A percentile compares a stretch with the other conserved stretches of the same genome.
Evolutionary conservation across 306 rosid genomes (phyloP).

Genomic region (Quercus ilex): DNA sequence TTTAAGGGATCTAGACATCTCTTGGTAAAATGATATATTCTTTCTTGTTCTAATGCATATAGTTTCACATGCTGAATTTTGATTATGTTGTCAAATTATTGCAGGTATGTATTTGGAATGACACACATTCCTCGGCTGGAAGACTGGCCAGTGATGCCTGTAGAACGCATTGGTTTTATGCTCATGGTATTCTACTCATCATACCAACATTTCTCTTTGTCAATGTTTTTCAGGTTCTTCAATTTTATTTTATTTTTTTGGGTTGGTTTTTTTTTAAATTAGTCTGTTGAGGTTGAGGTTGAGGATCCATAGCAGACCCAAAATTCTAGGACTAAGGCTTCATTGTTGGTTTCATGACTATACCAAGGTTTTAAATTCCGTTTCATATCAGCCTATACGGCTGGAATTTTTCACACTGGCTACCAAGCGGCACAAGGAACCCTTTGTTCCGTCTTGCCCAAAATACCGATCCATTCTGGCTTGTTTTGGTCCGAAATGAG

Average conservation of each 20-base stretch:
- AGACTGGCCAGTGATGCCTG: conserved; percentile 91
- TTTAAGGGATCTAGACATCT: not conserved
- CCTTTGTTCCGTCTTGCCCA: no score
- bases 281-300: no score
- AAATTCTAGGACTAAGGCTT: no score
- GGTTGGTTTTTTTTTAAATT: not conserved
- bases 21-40: not conserved
- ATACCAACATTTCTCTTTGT: conserved; percentile 1
- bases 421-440: no score
- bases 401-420: no score
- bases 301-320: no score
- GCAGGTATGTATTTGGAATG: conserved; percentile 77
- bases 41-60: not conserved
- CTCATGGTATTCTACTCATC: conserved; percentile 51
- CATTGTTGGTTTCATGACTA: no score
- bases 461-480: no score
- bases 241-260: not conserved
- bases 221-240: not conserved
- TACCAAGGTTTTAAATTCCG: no score
- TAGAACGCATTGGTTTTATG: conserved; percentile 68
- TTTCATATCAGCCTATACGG: no score
- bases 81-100: conserved; percentile 14
- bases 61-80: conserved; percentile 1
- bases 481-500: no score
- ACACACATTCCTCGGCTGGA: conserved; percentile 76